A percentile compares a stretch with the other conserved stretches of the same genome.
These are phyloP conservation scores for Phaeotremella fagi DNA, from an alignment of 768 basidiomycete species.

Conservation along the genomic window DNA sequence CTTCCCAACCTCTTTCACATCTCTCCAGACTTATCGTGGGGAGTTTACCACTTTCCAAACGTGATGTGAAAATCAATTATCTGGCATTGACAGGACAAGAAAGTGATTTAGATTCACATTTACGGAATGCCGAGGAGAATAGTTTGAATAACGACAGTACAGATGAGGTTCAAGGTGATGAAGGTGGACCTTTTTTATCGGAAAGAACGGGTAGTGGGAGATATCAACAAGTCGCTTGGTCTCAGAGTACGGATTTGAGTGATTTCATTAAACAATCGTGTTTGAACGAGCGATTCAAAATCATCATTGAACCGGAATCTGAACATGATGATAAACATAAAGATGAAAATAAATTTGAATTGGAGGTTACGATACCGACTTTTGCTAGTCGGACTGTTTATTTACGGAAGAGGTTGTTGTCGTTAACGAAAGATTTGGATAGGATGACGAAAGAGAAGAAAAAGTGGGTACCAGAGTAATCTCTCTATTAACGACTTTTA, in stretches of 20 bases:
- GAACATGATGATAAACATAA: slow-evolving; percentile 13
- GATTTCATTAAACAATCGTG: slow-evolving; percentile 65
- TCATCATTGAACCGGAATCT: slow-evolving; percentile 47
- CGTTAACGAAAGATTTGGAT: slow-evolving; percentile 52
- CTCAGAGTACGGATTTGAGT: slow-evolving; percentile 60
- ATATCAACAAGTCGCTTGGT: slow-evolving; percentile 55
- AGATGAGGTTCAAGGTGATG: slow-evolving; percentile 8
- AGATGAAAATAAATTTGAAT: slow-evolving; percentile 24
- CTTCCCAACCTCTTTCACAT: slow-evolving; percentile 66
- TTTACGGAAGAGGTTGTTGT: slow-evolving; percentile 54
- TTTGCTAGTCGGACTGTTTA: slow-evolving; percentile 62
- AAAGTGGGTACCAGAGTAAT: slow-evolving; percentile 46
- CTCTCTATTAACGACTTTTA: neutral
- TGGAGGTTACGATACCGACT: slow-evolving; percentile 60
- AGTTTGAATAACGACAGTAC: neutral
- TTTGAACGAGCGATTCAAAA: slow-evolving; percentile 56
- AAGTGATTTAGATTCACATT: slow-evolving; percentile 33
- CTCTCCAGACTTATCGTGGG: slow-evolving; percentile 58
- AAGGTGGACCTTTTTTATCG: slow-evolving; percentile 46
- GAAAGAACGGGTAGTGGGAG: slow-evolving; percentile 31
- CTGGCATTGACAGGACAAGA: slow-evolving; percentile 43
- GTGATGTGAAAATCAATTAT: slow-evolving; percentile 41
- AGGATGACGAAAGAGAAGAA: slow-evolving; percentile 58
- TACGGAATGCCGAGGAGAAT: slow-evolving; percentile 23
- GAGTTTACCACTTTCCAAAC: slow-evolving; percentile 34